Base-by-base conservation (phyloP, 2,329 filamentous ascomycete species). In the Acrocalymma vagum region DNA sequence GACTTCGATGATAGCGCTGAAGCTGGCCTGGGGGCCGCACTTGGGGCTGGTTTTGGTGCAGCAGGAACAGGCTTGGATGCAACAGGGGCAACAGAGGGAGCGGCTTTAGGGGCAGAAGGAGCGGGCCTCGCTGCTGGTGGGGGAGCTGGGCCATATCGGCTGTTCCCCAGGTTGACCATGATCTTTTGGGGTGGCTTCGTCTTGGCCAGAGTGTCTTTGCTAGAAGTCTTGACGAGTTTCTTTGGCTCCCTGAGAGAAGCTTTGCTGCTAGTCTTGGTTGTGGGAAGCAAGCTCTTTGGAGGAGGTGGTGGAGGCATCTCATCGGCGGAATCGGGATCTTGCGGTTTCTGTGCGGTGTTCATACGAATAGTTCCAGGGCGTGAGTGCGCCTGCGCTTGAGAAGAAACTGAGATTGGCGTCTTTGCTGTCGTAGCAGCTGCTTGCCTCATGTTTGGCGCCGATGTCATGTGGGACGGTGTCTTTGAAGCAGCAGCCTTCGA, bases 151-250 rank as follows among this genome's bases (percentile, higher is more conserved):
- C 62, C 62, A 35, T 65, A 66, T 28, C 60, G 55, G 29, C 60
- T 65, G 67, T 87, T 45, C 90, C 85, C 42, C 81, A 82, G 56
- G 87, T 91, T 42, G 87, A 82, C 65, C 48, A 62, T 63, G 22
- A 69, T 67, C 3, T 87, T 89, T 6, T 85, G 87, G 1, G 61
- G 87, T 15, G 85, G 83, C 63, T 85, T 89, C 0, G 78, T 63
- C 62, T 87, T 88, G 9, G 70, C 52, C 3, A 76, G 53, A 1
- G 75, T 59, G 26, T 87, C 84, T 60, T 86, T 87, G 7, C 76
- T 77, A 2, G 85, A 84, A 16, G 60, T 53, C 55, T 82, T 87
- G 3, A 80, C 60, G 1, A 84, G 84, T 37, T 85, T 77, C 38
- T 61, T 63, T 8, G 67, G 65, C 35, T 68, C 62, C 26, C 64